phyloP scores from a whole-genome alignment of 2,329 filamentous ascomycete genomes.

The Fusarium sp. region DNA sequence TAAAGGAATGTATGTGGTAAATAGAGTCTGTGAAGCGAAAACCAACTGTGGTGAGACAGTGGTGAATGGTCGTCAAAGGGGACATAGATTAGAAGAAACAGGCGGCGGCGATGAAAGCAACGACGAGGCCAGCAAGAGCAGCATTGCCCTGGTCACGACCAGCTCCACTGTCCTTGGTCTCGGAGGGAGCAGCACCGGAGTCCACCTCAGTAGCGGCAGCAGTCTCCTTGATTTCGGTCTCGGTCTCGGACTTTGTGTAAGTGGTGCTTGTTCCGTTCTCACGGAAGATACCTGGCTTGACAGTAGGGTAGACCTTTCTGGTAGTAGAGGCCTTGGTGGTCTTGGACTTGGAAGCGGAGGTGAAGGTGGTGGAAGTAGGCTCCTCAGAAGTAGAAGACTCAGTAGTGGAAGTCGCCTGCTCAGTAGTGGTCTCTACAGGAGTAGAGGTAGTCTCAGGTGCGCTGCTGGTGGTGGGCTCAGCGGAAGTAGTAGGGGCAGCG shows the following conservation, averaged over 20 bases:
- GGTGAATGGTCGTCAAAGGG: conserved; percentile 18
- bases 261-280: conserved; percentile 59
- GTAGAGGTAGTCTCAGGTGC: conserved; percentile 22
- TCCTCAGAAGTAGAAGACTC: conserved; percentile 30
- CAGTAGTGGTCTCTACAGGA: conserved; percentile 27
- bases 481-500: conserved; percentile 29
- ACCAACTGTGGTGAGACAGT: conserved; percentile 38
- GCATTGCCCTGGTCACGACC: conserved; percentile 62
- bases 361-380: conserved; percentile 45
- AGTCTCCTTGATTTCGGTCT: conserved; percentile 24
- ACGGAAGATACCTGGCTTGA: conserved; percentile 63
- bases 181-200: conserved; percentile 49
- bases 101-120: conserved; percentile 66
- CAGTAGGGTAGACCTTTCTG: conserved; percentile 34
- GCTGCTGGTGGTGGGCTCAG: conserved; percentile 26
- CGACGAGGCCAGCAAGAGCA: conserved; percentile 65
- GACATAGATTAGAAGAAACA: conserved; percentile 57
- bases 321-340: conserved; percentile 38
- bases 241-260: conserved; percentile 15
- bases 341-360: conserved; percentile 32
- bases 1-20: conserved; percentile 37
- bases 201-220: conserved; percentile 43
- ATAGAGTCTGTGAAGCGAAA: conserved; percentile 41
- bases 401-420: conserved; percentile 8
- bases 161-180: conserved; percentile 58